Evolutionary conservation across 75 land plant genomes (phyloP).

Genomic region (Selaginella moellendorffii): DNA sequence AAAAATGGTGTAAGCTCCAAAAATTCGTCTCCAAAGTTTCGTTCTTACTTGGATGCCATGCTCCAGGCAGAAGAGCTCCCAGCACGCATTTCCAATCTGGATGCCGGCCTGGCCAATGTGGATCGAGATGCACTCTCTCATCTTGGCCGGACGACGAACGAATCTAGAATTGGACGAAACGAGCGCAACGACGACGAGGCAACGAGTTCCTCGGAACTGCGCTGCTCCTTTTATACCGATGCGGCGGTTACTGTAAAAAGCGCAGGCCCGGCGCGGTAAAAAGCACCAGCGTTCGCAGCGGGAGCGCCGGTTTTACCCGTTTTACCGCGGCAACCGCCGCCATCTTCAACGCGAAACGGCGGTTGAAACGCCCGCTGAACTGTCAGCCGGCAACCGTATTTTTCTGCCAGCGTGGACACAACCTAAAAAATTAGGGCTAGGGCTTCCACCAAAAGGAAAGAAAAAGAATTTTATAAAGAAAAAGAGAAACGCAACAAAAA

Average conservation of each 20-base stretch:
- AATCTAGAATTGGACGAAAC: not conserved
- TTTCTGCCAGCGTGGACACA: no score
- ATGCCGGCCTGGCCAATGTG: not conserved
- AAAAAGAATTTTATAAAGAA: no score
- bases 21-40: no score
- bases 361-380: conserved; percentile 1
- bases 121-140: not conserved
- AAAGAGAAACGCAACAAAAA: no score
- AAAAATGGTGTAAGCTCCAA: no score
- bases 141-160: not conserved
- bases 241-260: not conserved
- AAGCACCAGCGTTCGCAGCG: not conserved
- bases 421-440: not conserved
- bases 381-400: no score
- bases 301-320: not conserved
- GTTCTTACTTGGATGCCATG: not conserved
- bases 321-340: not conserved
- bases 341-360: not conserved
- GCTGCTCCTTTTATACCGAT: not conserved
- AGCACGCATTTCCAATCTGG: not conserved
- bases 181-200: no score
- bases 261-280: not conserved
- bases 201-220: no score
- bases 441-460: no score
- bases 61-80: not conserved